Evolutionary conservation across 2,329 filamentous ascomycete species (phyloP).

Genomic region (Alternaria postmessia): DNA sequence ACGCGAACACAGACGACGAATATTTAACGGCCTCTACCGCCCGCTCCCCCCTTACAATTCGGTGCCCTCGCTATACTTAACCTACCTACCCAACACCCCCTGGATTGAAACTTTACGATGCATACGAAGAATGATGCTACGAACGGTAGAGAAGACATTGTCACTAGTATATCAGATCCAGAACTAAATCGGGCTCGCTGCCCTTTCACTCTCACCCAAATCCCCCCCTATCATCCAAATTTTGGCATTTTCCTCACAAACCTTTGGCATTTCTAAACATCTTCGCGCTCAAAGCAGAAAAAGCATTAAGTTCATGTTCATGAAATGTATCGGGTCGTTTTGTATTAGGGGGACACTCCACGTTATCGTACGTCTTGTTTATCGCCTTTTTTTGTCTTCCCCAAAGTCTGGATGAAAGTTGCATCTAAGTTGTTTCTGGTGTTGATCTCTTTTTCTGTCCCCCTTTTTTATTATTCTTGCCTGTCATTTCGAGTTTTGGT

Average conservation of each 20-base stretch:
- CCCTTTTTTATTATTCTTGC: background rate
- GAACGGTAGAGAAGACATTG: conserved; percentile 45
- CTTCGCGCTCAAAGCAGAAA: no score
- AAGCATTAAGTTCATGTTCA: no score
- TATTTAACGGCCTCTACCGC: conserved; percentile 40
- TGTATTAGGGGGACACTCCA: no score
- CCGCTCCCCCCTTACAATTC: no score
- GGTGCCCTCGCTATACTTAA: no score
- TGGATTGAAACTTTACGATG: conserved; percentile 48
- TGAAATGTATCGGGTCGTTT: no score
- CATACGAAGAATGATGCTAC: conserved; percentile 53
- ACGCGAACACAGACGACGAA: conserved; percentile 20
- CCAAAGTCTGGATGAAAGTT: background rate
- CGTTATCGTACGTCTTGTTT: no score
- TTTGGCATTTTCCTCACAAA: no score
- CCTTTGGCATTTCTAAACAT: no score
- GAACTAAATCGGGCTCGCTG: conserved; percentile 39
- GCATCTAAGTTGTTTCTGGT: background rate
- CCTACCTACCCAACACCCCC: conserved; percentile 2
- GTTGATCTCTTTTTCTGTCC: background rate
- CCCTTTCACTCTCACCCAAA: conserved; percentile 24
- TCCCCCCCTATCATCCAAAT: background rate
- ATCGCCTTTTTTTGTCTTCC: no score
- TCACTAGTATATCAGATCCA: conserved; percentile 33
- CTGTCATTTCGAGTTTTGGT: background rate